Evolutionary conservation across 345 rosid genomes (phyloP).

Genomic region (Trapa incisa): DNA sequence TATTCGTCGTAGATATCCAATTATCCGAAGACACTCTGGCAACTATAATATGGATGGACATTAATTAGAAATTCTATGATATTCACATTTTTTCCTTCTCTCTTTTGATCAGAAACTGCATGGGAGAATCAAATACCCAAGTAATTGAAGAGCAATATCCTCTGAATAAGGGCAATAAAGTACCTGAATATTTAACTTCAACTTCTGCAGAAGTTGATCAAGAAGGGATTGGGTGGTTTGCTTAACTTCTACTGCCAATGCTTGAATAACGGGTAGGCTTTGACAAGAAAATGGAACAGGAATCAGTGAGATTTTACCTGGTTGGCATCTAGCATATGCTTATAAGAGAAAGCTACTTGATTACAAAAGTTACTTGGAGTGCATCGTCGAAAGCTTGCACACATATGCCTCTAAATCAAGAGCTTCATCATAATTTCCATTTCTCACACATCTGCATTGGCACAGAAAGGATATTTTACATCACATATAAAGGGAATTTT

Average conservation of each 20-base stretch:
- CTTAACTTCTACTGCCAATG: slow-evolving; percentile 78
- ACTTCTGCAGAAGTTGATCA: slow-evolving; percentile 81
- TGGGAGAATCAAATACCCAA: neutral
- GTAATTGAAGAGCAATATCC: neutral
- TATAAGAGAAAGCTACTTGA: neutral
- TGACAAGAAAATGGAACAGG: slow-evolving; percentile 10
- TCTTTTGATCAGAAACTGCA: neutral
- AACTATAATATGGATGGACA: slow-evolving; percentile 36
- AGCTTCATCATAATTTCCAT: slow-evolving; percentile 96
- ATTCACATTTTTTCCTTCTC: neutral
- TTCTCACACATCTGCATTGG: slow-evolving; percentile 73
- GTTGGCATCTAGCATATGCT: neutral
- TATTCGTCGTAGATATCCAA: slow-evolving; percentile 87
- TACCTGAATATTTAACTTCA: slow-evolving; percentile 92
- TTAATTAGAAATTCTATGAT: neutral
- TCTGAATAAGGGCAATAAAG: slow-evolving; percentile 8
- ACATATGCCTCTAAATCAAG: slow-evolving; percentile 94
- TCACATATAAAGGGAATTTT: neutral
- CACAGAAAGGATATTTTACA: slow-evolving; percentile 6
- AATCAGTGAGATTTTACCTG: slow-evolving; percentile 11
- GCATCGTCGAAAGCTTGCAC: slow-evolving; percentile 83
- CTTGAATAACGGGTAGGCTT: slow-evolving; percentile 83
- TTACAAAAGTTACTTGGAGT: slow-evolving; percentile 66
- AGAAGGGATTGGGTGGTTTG: slow-evolving; percentile 93
- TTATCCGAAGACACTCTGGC: slow-evolving; percentile 90